Base-by-base conservation (phyloP, 208 protist genomes). In the Trypanosomatidae sp. region DNA sequence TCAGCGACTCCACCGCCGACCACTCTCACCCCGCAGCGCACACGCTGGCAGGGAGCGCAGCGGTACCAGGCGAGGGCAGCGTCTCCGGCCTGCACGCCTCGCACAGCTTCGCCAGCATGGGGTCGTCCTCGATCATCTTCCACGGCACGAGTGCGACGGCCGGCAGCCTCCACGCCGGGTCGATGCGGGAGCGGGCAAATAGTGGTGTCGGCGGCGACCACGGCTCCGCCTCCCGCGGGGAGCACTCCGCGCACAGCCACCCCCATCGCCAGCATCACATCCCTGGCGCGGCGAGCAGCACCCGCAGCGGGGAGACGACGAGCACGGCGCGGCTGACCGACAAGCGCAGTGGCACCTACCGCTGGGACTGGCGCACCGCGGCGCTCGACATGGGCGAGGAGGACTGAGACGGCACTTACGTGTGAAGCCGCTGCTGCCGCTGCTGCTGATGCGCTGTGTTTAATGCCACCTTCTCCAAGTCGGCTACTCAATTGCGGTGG, bases 341-440 rank as follows among this genome's bases (percentile, higher is more conserved):
- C 44, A 80, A 69, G 56, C 74, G 74, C 43, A 74, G 67, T 17
- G 71, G 77, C 33, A 77, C 60, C 33, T 88, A 81, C 76, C 71
- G 76, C 6, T 88, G 82, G 82, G 83, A 86, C 66, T 90, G 86
- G 86, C 79, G 75, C 36, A 81, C 71, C 53, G 73, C 66, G 22
- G 58, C 43, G 43, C 46, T 79, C 7, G 77, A 87, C 28, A 66
- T 82, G 25, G 72, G 68, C 15, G 77, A 79, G 2, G 85, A 90
- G 28, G 78, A 80, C 46, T 79, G 65, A 69, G 43, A n/a, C n/a
- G n/a, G n/a, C n/a, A n/a, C n/a, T n/a, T n/a, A n/a, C n/a, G n/a
- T n/a, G n/a, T n/a, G n/a, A n/a, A n/a, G n/a, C 60, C n/a, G 13
- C 62, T 4, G 0, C 62, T 2, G 5, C 10, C 33, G 12, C 25